Conservation (phyloP, 1,284 basidiomycete species). For the Ganoderma leucocontextum region DNA sequence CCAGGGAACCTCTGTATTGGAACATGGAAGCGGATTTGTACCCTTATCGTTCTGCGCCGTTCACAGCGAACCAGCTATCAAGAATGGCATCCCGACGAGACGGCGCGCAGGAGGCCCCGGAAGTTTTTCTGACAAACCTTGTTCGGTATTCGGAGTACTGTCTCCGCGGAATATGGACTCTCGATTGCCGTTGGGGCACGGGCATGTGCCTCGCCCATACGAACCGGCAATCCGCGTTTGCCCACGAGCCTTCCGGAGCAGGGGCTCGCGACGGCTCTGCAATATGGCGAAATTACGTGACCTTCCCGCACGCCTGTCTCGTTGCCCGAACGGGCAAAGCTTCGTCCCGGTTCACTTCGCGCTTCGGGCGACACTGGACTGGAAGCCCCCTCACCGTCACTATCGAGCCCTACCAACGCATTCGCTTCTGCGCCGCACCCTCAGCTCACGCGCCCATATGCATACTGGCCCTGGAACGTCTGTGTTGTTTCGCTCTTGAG, state of each 20-base stretch:
- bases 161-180: not conserved
- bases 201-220: not conserved
- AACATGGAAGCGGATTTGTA: not conserved
- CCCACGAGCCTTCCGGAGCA: not conserved
- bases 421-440: not conserved
- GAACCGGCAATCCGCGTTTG: not conserved
- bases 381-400: not conserved
- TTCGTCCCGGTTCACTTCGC: not conserved
- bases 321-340: not conserved
- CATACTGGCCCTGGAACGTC: too few relatives aligned
- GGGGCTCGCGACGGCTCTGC: not conserved
- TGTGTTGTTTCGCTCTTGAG: too few relatives aligned
- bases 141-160: not conserved
- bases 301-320: conserved; percentile 1
- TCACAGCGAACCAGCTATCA: not conserved
- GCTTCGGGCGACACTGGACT: not conserved
- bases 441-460: too few relatives aligned
- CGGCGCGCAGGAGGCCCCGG: conserved; percentile 2
- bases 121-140: not conserved
- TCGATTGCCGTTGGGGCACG: not conserved
- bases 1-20: not conserved
- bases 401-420: not conserved
- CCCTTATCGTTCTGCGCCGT: not conserved
- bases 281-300: not conserved
- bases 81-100: not conserved